Evolutionary conservation across 192 early-diverging fungal genomes (phyloP).

Genomic region (Backusella liffmaniae): DNA sequence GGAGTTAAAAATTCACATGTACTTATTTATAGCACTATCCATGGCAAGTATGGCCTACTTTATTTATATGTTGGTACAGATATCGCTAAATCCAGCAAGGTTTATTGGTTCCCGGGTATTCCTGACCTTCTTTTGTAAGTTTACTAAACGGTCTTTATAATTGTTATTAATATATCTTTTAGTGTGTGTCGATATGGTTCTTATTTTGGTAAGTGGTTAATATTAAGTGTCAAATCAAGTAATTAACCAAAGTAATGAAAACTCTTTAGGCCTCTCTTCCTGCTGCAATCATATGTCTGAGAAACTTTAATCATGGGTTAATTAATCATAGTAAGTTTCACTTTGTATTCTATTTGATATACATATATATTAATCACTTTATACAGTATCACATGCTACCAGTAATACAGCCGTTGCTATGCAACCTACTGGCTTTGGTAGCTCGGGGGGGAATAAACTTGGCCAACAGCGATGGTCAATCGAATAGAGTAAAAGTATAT

Average conservation of each 20-base stretch:
- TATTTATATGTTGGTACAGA: conserved; percentile 64
- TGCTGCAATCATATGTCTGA: conserved; percentile 55
- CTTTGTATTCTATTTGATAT: neutral
- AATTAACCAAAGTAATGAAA: neutral
- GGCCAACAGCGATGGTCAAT: conserved; percentile 34
- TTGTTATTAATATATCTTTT: conserved; percentile 6
- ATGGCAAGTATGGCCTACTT: conserved; percentile 67
- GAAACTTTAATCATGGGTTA: conserved; percentile 71
- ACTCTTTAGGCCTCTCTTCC: conserved; percentile 42
- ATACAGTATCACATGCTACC: conserved; percentile 31
- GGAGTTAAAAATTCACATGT: conserved; percentile 55
- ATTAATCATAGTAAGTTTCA: conserved; percentile 60
- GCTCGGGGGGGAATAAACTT: neutral
- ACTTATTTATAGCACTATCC: conserved; percentile 56
- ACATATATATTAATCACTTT: neutral
- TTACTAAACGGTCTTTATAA: neutral
- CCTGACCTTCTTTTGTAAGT: conserved; percentile 57
- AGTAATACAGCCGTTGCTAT: conserved; percentile 18
- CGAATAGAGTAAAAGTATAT: conserved; percentile 28
- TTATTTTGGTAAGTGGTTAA: conserved; percentile 42
- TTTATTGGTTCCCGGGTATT: conserved; percentile 52
- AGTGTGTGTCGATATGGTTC: conserved; percentile 48
- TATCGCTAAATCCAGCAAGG: conserved; percentile 40
- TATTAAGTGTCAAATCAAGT: neutral
- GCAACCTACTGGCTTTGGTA: conserved; percentile 28